Percentiles rank a stretch among this genome's conserved stretches.
Evolutionary conservation across 805 yeast species (phyloP).

Genomic region (Schwanniomyces vanrijiae): DNA sequence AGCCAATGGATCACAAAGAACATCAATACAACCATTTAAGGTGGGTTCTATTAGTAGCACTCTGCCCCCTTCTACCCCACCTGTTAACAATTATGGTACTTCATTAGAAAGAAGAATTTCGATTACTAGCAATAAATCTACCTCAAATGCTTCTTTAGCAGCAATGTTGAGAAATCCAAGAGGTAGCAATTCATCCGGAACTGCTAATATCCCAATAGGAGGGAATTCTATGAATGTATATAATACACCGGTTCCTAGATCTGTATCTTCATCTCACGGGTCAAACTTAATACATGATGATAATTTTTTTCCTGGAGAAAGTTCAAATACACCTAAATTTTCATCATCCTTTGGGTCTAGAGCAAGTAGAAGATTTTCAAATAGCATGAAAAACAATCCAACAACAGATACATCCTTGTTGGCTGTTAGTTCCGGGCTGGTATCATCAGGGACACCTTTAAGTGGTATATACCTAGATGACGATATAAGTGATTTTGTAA

Average conservation of each 20-base stretch:
- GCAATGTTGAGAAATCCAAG: slow-evolving; percentile 52
- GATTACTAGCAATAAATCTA: slow-evolving; percentile 47
- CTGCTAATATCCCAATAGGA: slow-evolving; percentile 26
- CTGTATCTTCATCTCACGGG: slow-evolving; percentile 42
- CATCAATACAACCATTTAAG: slow-evolving; percentile 59
- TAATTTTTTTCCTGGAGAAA: slow-evolving; percentile 18
- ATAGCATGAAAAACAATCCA: slow-evolving; percentile 26
- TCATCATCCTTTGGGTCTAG: slow-evolving; percentile 76
- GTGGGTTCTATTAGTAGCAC: slow-evolving; percentile 56
- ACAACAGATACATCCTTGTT: slow-evolving; percentile 23
- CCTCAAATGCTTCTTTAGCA: slow-evolving; percentile 54
- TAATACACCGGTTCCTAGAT: slow-evolving; percentile 29
- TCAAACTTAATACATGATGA: slow-evolving; percentile 30
- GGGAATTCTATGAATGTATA: slow-evolving; percentile 9
- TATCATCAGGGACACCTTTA: slow-evolving; percentile 32
- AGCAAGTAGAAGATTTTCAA: slow-evolving; percentile 48
- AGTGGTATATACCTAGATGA: slow-evolving; percentile 51
- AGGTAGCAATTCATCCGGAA: slow-evolving; percentile 43
- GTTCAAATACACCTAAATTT: slow-evolving; percentile 54
- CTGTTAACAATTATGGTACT: slow-evolving; percentile 18
- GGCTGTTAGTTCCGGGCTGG: slow-evolving; percentile 39
- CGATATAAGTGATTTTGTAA: slow-evolving; percentile 69
- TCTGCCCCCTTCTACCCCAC: slow-evolving; percentile 35
- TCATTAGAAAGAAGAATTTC: slow-evolving; percentile 39
- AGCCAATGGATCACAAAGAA: slow-evolving; percentile 12